Conservation (phyloP, 306 rosid genomes). For the Ormosia emarginata region DNA sequence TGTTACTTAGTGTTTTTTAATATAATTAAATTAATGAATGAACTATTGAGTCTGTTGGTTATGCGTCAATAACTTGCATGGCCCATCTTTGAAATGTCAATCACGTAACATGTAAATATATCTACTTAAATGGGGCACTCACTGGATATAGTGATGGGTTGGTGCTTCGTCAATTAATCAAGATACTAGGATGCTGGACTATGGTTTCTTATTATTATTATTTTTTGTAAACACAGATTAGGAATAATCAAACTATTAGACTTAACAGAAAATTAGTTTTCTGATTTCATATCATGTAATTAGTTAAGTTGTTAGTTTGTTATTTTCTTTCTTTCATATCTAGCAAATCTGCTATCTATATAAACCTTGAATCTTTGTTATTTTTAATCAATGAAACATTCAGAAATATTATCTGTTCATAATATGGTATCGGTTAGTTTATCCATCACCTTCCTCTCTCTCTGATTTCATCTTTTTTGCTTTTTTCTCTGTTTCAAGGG, state of each 20-base stretch:
- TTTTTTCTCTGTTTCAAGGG: too few relatives aligned
- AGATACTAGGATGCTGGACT: background rate
- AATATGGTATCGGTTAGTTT: too few relatives aligned
- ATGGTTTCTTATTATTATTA: slow-evolving; percentile 3
- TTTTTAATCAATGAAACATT: too few relatives aligned
- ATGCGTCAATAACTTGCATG: background rate
- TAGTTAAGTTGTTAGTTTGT: too few relatives aligned
- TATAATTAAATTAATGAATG: background rate
- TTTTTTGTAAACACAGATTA: background rate
- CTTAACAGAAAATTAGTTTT: too few relatives aligned
- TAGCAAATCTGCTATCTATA: too few relatives aligned
- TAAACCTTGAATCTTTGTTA: too few relatives aligned
- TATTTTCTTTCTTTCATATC: too few relatives aligned
- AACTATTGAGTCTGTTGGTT: background rate
- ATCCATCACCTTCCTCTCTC: too few relatives aligned
- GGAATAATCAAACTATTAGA: background rate
- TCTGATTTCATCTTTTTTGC: too few relatives aligned
- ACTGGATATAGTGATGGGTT: background rate
- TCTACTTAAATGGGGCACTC: background rate
- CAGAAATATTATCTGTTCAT: too few relatives aligned
- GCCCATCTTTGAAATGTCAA: background rate
- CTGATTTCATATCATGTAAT: too few relatives aligned
- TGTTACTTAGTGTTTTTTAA: background rate
- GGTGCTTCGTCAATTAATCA: background rate
- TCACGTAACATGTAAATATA: background rate